These are phyloP conservation scores for Schizochytrium sp. DNA, from an alignment of 108 stramenopile species.

Conservation along the genomic window DNA sequence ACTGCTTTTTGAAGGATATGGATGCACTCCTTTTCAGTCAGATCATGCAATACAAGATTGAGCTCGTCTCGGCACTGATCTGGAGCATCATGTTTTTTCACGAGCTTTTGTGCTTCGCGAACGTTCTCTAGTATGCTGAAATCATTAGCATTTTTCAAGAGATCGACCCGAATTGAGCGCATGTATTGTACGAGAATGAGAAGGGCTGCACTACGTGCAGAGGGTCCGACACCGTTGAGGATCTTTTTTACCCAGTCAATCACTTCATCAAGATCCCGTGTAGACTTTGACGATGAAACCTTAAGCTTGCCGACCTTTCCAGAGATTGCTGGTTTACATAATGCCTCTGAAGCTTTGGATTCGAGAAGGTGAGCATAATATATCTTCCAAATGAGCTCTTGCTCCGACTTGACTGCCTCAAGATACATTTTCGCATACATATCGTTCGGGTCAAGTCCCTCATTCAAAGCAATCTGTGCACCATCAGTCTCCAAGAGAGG, in stretches of 20 bases:
- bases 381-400: background rate
- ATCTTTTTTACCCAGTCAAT: background rate
- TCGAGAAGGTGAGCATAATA: slow-evolving; percentile 23
- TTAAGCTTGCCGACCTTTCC: background rate
- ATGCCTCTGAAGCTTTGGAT: background rate
- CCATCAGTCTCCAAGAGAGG: background rate
- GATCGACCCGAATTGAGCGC: background rate
- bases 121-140: background rate
- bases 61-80: slow-evolving; percentile 13
- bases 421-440: background rate
- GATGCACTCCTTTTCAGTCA: slow-evolving; percentile 44
- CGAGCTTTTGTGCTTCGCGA: background rate
- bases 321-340: background rate
- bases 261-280: slow-evolving; percentile 6
- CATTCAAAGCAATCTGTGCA: background rate
- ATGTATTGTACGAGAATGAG: slow-evolving; percentile 6
- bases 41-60: slow-evolving; percentile 5
- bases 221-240: background rate
- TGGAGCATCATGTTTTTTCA: background rate
- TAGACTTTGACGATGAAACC: background rate
- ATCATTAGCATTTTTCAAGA: background rate
- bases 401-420: slow-evolving; percentile 18
- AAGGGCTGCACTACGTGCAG: background rate
- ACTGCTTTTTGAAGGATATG: background rate
- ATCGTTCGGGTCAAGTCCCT: background rate